phyloP scores from a whole-genome alignment of 225 moss, liverwort and hornwort genomes.

The Straminergon stramineum region DNA sequence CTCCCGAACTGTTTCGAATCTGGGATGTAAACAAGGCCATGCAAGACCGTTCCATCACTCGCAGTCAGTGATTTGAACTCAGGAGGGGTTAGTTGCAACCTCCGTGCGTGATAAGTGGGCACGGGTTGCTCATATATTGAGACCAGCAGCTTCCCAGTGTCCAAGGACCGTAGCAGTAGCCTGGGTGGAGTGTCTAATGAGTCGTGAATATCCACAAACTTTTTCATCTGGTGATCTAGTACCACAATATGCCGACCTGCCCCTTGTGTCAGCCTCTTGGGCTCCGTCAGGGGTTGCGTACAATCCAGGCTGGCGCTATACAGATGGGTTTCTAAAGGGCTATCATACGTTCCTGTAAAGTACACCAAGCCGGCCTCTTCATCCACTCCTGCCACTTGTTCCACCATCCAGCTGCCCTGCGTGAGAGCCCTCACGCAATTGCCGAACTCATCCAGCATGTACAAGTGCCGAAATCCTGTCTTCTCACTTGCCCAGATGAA shows the following conservation, averaged over 20 bases:
- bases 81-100: slow-evolving; percentile 82
- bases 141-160: slow-evolving; percentile 70
- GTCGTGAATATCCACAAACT: slow-evolving; percentile 98
- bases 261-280: slow-evolving; percentile 85
- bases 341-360: slow-evolving; percentile 79
- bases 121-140: slow-evolving; percentile 94
- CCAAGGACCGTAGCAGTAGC: slow-evolving; percentile 75
- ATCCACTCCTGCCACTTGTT: slow-evolving; percentile 89
- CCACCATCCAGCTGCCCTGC: slow-evolving; percentile 87
- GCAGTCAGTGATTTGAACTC: slow-evolving; percentile 73
- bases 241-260: slow-evolving; percentile 94
- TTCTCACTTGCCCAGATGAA: slow-evolving; percentile 97
- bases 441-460: slow-evolving; percentile 72
- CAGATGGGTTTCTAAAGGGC: slow-evolving; percentile 92
- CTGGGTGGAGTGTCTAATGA: slow-evolving; percentile 86
- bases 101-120: slow-evolving; percentile 80
- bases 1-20: slow-evolving; percentile 86
- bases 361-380: slow-evolving; percentile 83
- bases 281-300: slow-evolving; percentile 49
- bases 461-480: slow-evolving; percentile 85
- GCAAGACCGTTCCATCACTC: slow-evolving; percentile 72
- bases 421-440: slow-evolving; percentile 76
- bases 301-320: slow-evolving; percentile 78
- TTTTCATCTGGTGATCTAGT: slow-evolving; percentile 92
- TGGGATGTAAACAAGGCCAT: slow-evolving; percentile 90